Percentiles rank a stretch among this genome's conserved stretches.
Evolutionary conservation across 352 stramenopile genomes (phyloP).

Genomic region (Pythium dissotocum): DNA sequence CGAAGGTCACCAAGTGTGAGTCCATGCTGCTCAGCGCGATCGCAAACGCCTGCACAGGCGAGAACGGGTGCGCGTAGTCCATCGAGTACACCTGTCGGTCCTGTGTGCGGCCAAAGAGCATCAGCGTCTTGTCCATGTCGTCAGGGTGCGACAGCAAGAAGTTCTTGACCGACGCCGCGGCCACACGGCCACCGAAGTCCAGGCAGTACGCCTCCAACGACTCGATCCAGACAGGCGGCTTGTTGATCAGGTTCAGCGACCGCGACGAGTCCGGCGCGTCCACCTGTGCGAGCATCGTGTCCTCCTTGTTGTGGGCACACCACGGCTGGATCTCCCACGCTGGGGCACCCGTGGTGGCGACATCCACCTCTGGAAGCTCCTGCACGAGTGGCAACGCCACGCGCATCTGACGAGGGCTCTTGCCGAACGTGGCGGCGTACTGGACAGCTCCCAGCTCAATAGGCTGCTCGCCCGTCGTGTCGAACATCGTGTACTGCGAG

Average conservation of each 20-base stretch:
- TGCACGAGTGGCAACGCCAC: conserved; percentile 67
- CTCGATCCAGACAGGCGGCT: conserved; percentile 88
- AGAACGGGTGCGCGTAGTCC: conserved; percentile 86
- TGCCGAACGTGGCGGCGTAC: conserved; percentile 84
- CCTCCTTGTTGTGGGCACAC: conserved; percentile 60
- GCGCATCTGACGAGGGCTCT: conserved; percentile 85
- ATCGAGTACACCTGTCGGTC: conserved; percentile 89
- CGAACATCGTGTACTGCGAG: conserved; percentile 85
- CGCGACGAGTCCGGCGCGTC: conserved; percentile 63
- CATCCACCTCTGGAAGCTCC: conserved; percentile 46
- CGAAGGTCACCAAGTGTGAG: conserved; percentile 85
- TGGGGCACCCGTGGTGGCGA: conserved; percentile 36
- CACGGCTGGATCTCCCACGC: conserved; percentile 65
- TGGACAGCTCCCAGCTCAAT: conserved; percentile 81
- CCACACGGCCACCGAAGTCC: conserved; percentile 77
- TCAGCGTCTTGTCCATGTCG: conserved; percentile 87
- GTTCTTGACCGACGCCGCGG: conserved; percentile 86
- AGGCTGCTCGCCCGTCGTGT: conserved; percentile 53
- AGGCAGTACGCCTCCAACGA: conserved; percentile 85
- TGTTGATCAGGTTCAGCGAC: conserved; percentile 81
- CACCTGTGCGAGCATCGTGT: conserved; percentile 78
- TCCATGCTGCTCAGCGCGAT: conserved; percentile 89
- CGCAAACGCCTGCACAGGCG: conserved; percentile 82
- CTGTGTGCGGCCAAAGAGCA: conserved; percentile 85
- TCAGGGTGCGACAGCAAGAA: conserved; percentile 82